Evolutionary conservation across 306 rosid genomes (phyloP), one percentile per base, ranked within the genome.

Genomic region (Arachis hypogaea): DNA sequence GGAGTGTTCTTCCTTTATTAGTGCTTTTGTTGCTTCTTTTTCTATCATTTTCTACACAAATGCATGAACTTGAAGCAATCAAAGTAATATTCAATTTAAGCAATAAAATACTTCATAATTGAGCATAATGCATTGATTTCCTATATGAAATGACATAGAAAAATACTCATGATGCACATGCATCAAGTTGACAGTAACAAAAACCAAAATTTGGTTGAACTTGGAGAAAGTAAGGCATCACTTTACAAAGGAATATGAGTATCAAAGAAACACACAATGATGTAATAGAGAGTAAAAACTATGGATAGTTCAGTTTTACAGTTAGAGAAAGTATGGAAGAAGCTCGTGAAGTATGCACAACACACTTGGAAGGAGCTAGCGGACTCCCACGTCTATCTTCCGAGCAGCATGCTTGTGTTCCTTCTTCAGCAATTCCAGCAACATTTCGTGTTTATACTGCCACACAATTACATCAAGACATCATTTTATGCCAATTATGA

Each of bases 401-500:
- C 18, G 64, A 22, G 86, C 88, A 1, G 96, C 74, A 64, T 86
- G 93, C 4, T 80, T 18, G 68, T 91, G 93, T 9, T 97, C 98
- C 72, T 85, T 91, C 82, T 83, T 85, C 11, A 93, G 79, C 85
- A 93, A 83, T 64, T 90, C 93, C 75, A 89, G 80, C 68, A 93
- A 62, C 84, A 87, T 84, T 61, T 50, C 44, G 11, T 87, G 79
- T 73, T 93, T 97, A 77, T 89, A 93, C 98, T 93, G 93, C 77
- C 79, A 66, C 28, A 71, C 55, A 49, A 4, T 22, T 22, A 22
- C 1, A 22, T 22, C 28, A 33, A 33, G 4, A 33, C 4, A 33
- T 2, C 4, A 33, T 33, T 33, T 33, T 33, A 33, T 33, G 38
- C 0, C 38, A 33, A 33, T 33, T 33, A 33, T 33, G 38, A 33